phyloP scores from a whole-genome alignment of 202 grass and related monocot species.

The Setaria italica region DNA sequence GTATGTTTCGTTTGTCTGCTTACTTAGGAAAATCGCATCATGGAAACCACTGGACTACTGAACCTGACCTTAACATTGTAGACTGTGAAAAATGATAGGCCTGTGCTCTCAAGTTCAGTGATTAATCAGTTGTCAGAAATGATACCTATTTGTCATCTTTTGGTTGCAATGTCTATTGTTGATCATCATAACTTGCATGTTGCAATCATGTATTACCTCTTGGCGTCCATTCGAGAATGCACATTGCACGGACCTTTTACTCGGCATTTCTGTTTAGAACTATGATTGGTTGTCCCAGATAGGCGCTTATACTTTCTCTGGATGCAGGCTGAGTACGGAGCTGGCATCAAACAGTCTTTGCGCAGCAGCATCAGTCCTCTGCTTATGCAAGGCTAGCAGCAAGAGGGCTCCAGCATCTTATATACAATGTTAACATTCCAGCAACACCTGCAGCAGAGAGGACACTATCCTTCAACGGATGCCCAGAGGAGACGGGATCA shows the following conservation, averaged over 20 bases:
- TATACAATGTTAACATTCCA: constrained; percentile 50
- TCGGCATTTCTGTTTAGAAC: background rate
- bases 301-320: background rate
- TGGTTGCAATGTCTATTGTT: background rate
- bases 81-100: background rate
- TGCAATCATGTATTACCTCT: background rate
- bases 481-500: constrained; percentile 50
- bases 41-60: background rate
- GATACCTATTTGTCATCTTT: background rate
- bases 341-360: background rate
- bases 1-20: background rate
- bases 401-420: background rate
- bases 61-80: background rate
- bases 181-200: background rate
- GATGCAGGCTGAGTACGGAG: background rate
- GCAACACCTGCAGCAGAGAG: constrained; percentile 3
- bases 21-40: background rate
- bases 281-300: background rate
- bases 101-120: background rate
- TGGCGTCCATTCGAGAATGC: background rate
- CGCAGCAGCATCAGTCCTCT: constrained; percentile 40
- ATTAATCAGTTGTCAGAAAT: constrained; percentile 10
- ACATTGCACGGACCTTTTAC: background rate
- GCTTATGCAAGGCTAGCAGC: constrained; percentile 33
- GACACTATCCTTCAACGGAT: constrained; percentile 49